phyloP scores from a whole-genome alignment of 257 asterid genomes.

The Ilex aquifolium region DNA sequence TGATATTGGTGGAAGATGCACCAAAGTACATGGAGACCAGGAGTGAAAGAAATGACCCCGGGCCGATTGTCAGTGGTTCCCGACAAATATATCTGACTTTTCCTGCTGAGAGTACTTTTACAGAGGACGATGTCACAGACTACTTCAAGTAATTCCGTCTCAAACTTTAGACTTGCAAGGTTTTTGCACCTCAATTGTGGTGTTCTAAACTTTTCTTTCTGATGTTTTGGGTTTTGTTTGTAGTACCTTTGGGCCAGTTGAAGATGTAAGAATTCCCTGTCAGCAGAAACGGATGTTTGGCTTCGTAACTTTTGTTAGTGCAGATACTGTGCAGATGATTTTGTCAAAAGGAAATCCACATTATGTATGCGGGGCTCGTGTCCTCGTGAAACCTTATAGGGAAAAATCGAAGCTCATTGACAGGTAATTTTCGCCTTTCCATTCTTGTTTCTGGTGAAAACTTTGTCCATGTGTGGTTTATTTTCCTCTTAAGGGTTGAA shows the following conservation, averaged over 20 bases:
- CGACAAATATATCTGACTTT: constrained; percentile 82
- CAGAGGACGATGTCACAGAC: constrained; percentile 69
- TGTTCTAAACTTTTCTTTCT: constrained; percentile 4
- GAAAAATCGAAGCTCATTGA: constrained; percentile 68
- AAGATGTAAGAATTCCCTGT: constrained; percentile 89
- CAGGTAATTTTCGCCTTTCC: constrained; percentile 30
- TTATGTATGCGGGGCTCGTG: constrained; percentile 80
- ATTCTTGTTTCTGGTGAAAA: neutral
- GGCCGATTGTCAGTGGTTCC: constrained; percentile 61
- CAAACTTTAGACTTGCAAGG: neutral
- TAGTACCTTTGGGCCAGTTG: constrained; percentile 78
- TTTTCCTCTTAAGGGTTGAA: neutral
- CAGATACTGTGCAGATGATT: constrained; percentile 63
- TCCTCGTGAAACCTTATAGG: constrained; percentile 85
- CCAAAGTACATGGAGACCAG: constrained; percentile 42
- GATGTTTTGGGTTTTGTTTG: constrained; percentile 10
- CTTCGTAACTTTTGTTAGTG: constrained; percentile 62
- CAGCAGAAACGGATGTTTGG: constrained; percentile 93
- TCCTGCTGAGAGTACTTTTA: constrained; percentile 78
- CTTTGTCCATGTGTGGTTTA: too few relatives aligned
- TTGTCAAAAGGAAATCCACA: constrained; percentile 83
- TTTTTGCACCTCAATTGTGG: neutral
- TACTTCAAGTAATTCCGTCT: constrained; percentile 51
- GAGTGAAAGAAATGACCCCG: constrained; percentile 67
- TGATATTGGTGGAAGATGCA: constrained; percentile 72